Evolutionary conservation across 768 basidiomycete genomes (phyloP).

Genomic region (Trametes elegans): DNA sequence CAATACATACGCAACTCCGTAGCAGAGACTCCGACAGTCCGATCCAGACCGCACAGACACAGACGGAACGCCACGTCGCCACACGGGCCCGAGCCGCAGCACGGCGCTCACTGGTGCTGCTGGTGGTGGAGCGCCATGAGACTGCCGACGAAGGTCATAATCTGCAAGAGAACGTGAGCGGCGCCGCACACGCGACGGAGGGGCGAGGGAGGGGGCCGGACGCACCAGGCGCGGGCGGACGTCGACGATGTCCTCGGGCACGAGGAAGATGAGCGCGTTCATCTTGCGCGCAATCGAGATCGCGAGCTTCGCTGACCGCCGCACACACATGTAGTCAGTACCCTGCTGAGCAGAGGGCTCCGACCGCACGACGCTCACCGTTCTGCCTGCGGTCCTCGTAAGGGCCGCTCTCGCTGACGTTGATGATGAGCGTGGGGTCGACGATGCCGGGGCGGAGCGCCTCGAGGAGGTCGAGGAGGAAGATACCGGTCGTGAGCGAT

Average conservation of each 20-base stretch:
- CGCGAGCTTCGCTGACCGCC: constrained; percentile 94
- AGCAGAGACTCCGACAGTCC: constrained; percentile 7
- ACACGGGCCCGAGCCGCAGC: neutral
- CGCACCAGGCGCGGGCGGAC: constrained; percentile 85
- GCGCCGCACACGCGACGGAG: neutral
- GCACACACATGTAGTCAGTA: too few species aligned
- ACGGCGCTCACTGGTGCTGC: constrained; percentile 11
- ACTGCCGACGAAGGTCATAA: constrained; percentile 94
- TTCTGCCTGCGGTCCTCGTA: constrained; percentile 93
- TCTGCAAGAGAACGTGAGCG: constrained; percentile 44
- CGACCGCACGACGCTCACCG: too few species aligned
- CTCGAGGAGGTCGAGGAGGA: constrained; percentile 92
- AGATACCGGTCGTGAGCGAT: constrained; percentile 80
- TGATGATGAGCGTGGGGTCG: constrained; percentile 76
- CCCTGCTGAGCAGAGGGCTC: too few species aligned
- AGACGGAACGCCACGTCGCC: neutral
- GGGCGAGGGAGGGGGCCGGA: constrained; percentile 16
- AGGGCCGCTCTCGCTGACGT: constrained; percentile 55
- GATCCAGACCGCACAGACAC: neutral
- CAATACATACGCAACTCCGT: constrained; percentile 6
- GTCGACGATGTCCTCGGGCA: constrained; percentile 96
- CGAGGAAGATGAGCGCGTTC: constrained; percentile 93
- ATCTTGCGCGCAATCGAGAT: constrained; percentile 99
- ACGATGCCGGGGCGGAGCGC: constrained; percentile 93
- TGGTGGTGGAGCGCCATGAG: constrained; percentile 53